phyloP scores from a whole-genome alignment of 352 stramenopile species.

The Pythium myriotylum region DNA sequence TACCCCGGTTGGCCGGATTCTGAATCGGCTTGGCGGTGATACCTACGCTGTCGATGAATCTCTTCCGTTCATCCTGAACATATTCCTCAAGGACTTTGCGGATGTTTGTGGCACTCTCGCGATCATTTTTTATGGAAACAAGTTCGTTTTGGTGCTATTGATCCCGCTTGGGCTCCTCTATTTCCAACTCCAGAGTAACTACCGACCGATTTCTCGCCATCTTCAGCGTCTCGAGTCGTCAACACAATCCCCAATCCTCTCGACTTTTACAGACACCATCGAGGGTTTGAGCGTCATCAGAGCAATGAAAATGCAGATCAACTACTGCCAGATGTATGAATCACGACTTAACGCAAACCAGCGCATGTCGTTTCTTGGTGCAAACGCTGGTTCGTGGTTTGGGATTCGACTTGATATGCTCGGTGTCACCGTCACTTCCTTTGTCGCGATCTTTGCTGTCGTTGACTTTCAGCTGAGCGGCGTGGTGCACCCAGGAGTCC shows the following conservation, averaged over 20 bases:
- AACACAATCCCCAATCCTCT: constrained; percentile 75
- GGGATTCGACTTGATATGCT: constrained; percentile 84
- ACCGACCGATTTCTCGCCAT: constrained; percentile 76
- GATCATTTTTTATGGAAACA: constrained; percentile 83
- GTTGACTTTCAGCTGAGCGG: constrained; percentile 59
- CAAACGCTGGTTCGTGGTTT: constrained; percentile 83
- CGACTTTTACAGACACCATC: constrained; percentile 74
- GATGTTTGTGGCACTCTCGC: constrained; percentile 70
- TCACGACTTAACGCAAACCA: constrained; percentile 65
- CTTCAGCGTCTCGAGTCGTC: constrained; percentile 68
- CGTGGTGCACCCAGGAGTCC: constrained; percentile 62
- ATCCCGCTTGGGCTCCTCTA: constrained; percentile 73
- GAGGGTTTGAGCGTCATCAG: constrained; percentile 73
- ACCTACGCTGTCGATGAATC: constrained; percentile 87
- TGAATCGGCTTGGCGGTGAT: constrained; percentile 82
- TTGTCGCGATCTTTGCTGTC: constrained; percentile 81
- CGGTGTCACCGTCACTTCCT: constrained; percentile 79
- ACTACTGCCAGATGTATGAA: constrained; percentile 50
- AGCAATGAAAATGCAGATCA: constrained; percentile 43
- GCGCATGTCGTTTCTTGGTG: constrained; percentile 72
- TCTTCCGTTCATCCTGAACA: constrained; percentile 88
- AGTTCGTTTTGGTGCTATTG: constrained; percentile 72
- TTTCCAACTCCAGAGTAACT: constrained; percentile 58
- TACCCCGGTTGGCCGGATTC: constrained; percentile 66
- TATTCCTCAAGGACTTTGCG: constrained; percentile 82